phyloP scores from a whole-genome alignment of 306 rosid species.

The Amphicarpaea edgeworthii region DNA sequence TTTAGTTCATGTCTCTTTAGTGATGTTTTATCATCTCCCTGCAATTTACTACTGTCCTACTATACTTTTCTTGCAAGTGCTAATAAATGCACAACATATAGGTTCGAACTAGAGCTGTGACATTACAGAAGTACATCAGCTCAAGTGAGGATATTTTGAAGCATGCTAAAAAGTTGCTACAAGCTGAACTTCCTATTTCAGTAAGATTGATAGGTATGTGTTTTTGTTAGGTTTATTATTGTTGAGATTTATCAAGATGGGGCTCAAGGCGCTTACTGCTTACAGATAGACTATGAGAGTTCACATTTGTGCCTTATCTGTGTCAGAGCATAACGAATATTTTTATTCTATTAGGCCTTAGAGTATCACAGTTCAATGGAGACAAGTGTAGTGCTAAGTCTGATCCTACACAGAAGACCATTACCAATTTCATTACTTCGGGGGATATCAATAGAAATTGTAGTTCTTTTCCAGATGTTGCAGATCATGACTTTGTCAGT shows the following conservation, averaged over 20 bases:
- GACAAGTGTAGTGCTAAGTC: constrained; percentile 54
- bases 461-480: constrained; percentile 48
- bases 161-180: constrained; percentile 82
- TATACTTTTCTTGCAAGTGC: constrained; percentile 30
- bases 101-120: constrained; percentile 91
- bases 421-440: constrained; percentile 66
- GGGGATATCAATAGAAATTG: constrained; percentile 58
- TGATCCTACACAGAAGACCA: constrained; percentile 80
- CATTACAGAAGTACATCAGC: constrained; percentile 71
- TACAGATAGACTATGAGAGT: constrained; percentile 19
- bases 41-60: constrained; percentile 30
- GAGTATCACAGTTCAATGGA: constrained; percentile 78
- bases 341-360: constrained; percentile 69
- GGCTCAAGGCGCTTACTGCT: constrained; percentile 23
- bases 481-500: constrained; percentile 47
- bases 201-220: constrained; percentile 80
- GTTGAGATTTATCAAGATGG: constrained; percentile 28
- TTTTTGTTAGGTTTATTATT: constrained; percentile 24
- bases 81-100: constrained; percentile 54
- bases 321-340: constrained; percentile 39
- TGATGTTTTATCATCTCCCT: constrained; percentile 24
- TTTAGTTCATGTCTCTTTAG: constrained; percentile 14
- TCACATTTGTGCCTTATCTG: constrained; percentile 32
- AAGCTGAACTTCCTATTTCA: constrained; percentile 95
- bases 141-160: constrained; percentile 81